Base-by-base conservation (phyloP, 2,329 filamentous ascomycete genomes). In the Emergomyces pasteurianus region DNA sequence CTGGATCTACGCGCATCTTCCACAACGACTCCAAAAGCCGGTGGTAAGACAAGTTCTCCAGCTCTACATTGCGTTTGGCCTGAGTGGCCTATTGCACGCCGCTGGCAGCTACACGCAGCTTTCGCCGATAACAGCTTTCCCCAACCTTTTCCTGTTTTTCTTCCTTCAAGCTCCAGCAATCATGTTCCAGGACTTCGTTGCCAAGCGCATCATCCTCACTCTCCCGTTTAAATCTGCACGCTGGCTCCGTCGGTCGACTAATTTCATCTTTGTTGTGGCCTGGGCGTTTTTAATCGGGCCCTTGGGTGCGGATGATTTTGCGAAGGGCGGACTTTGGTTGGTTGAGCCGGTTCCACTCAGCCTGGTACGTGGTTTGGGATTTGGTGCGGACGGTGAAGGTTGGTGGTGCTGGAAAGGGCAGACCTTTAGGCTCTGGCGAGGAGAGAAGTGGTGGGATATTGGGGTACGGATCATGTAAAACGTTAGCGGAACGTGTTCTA, bases 311-410 rank as follows among this genome's bases (percentile, higher is more conserved):
- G 84, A 95, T 69, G 92, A 96, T 68, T 85, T 95, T 70, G 81
- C 86, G 0, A 79, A 81, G 12, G 82, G 84, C 0, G 90, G 89
- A 0, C 68, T 95, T 0, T 96, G 89, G 88, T 73, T 95, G 16
- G 84, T 85, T 63, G 90, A 96, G 72, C 90, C 90, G 0, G 74
- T 95, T n/a, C 90, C 91, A 0, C 65, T 92, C 9, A 95, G 89
- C 59, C 69, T 81, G 0, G 69, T 91, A n/a, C 79, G 90, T 31
- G 82, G 80, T 1, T 40, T 92, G 18, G 86, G 88, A 0, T 77
- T 86, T 40, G 88, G 87, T 0, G 75, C 77, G 1, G 73, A 78
- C 21, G 83, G 81, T 0, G 85, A 88, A 67, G 75, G 83, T 83
- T 83, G 88, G 67, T 90, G 86, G 83, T 83, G 87, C 67, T 90